Conservation (phyloP, 352 stramenopile genomes). For the Discostella stelligera region DNA sequence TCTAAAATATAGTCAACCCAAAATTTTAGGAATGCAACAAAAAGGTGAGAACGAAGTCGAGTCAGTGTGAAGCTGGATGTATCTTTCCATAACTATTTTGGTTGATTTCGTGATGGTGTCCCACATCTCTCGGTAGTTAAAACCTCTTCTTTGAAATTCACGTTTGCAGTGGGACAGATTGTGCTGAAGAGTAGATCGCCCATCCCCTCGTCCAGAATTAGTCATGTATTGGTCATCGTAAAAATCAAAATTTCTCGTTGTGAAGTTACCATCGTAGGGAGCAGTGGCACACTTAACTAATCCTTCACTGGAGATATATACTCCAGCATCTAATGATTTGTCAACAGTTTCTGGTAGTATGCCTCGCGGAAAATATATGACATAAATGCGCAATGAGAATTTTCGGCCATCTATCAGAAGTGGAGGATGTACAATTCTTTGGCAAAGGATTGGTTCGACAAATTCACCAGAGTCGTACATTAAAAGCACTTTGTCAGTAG, state of each 20-base stretch:
- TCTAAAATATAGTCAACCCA: conserved; percentile 79
- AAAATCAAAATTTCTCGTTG: conserved; percentile 12
- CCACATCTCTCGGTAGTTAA: conserved; percentile 41
- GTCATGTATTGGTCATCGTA: conserved; percentile 64
- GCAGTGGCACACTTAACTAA: conserved; percentile 67
- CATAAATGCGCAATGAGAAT: conserved; percentile 77
- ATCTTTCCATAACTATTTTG: conserved; percentile 38
- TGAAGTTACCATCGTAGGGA: conserved; percentile 8
- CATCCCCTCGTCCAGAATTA: conserved; percentile 66
- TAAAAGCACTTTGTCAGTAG: conserved; percentile 24
- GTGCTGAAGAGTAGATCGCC: conserved; percentile 52
- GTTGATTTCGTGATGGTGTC: conserved; percentile 19
- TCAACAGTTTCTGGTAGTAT: conserved; percentile 11
- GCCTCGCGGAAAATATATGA: conserved; percentile 55
- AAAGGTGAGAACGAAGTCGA: conserved; percentile 6
- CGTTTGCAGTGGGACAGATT: conserved; percentile 51
- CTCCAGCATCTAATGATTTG: conserved; percentile 11
- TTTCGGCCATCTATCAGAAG: conserved; percentile 53
- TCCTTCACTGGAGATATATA: conserved; percentile 60
- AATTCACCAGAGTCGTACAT: conserved; percentile 8
- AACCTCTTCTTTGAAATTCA: conserved; percentile 28
- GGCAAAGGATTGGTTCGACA: conserved; percentile 43
- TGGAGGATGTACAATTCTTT: conserved; percentile 66
- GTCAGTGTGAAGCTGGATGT: conserved; percentile 15
- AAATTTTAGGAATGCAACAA: conserved; percentile 66